Percentiles rank a stretch among this genome's conserved stretches.
These are phyloP conservation scores for Cardamine chenopodiifolia DNA, from an alignment of 345 rosid genomes.

Conservation along the genomic window DNA sequence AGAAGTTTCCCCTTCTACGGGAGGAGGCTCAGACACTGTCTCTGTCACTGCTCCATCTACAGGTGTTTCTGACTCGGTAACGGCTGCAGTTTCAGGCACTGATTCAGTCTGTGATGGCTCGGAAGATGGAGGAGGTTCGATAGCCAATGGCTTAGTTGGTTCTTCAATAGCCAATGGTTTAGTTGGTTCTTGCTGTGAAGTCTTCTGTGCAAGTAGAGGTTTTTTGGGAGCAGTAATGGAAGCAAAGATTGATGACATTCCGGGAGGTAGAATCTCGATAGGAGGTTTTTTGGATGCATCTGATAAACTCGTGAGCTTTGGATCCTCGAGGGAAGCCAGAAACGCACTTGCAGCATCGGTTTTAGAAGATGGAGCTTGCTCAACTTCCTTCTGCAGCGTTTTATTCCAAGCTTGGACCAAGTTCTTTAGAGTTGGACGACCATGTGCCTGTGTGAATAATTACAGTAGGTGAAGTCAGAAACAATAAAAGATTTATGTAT, in stretches of 20 bases:
- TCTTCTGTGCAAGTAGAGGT: constrained; percentile 50
- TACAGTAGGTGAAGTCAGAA: constrained; percentile 20
- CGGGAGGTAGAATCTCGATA: constrained; percentile 90
- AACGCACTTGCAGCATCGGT: constrained; percentile 94
- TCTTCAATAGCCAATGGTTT: constrained; percentile 51
- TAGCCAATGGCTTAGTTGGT: constrained; percentile 50
- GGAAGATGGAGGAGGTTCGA: constrained; percentile 54
- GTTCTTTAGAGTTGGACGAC: constrained; percentile 86
- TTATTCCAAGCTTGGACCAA: constrained; percentile 92
- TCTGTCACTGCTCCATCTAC: constrained; percentile 34
- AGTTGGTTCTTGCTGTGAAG: constrained; percentile 60
- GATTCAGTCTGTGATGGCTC: constrained; percentile 43
- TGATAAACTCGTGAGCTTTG: constrained; percentile 82
- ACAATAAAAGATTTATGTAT: background rate
- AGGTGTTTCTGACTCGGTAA: constrained; percentile 35
- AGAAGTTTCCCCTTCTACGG: constrained; percentile 46
- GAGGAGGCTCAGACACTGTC: constrained; percentile 40
- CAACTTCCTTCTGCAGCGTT: constrained; percentile 83
- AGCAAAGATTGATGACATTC: constrained; percentile 85
- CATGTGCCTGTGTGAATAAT: constrained; percentile 75
- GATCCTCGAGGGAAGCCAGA: constrained; percentile 86
- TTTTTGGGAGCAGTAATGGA: constrained; percentile 73
- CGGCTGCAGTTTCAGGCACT: constrained; percentile 28
- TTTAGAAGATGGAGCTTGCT: constrained; percentile 67
- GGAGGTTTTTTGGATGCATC: constrained; percentile 86